Evolutionary conservation across 1,139 yeast species (phyloP).

Genomic region (Sugiyamaella pinicola): DNA sequence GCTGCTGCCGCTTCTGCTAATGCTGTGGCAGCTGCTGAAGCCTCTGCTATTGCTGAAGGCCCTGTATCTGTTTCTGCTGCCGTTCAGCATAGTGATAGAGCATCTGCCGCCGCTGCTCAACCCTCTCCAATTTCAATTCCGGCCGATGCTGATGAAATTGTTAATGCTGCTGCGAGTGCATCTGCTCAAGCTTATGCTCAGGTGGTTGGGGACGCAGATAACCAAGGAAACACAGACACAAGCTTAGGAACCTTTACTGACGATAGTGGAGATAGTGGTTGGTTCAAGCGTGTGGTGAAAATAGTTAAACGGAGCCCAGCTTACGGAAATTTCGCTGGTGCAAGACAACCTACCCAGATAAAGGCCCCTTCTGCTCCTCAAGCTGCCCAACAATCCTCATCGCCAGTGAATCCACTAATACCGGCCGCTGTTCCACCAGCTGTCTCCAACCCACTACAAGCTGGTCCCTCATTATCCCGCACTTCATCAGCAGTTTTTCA

Average conservation of each 20-base stretch:
- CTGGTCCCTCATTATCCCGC: background rate
- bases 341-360: background rate
- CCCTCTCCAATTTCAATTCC: no score
- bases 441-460: background rate
- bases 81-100: no score
- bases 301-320: background rate
- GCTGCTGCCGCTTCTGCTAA: slow-evolving; percentile 13
- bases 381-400: background rate
- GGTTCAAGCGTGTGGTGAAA: background rate
- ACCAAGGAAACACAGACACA: background rate
- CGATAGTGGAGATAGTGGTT: no score
- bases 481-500: background rate
- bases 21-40: slow-evolving; percentile 13
- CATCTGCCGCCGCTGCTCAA: slow-evolving; percentile 12
- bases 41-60: slow-evolving; percentile 1
- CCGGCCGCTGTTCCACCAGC: slow-evolving; percentile 1
- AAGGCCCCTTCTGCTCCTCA: background rate
- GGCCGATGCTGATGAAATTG: background rate
- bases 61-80: no score
- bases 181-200: slow-evolving; percentile 7
- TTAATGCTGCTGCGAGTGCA: slow-evolving; percentile 7
- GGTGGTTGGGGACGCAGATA: background rate
- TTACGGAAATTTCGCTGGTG: background rate
- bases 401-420: background rate
- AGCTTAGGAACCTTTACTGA: no score